Conservation (phyloP, 2,329 filamentous ascomycete species). For the Colletotrichum sp. region DNA sequence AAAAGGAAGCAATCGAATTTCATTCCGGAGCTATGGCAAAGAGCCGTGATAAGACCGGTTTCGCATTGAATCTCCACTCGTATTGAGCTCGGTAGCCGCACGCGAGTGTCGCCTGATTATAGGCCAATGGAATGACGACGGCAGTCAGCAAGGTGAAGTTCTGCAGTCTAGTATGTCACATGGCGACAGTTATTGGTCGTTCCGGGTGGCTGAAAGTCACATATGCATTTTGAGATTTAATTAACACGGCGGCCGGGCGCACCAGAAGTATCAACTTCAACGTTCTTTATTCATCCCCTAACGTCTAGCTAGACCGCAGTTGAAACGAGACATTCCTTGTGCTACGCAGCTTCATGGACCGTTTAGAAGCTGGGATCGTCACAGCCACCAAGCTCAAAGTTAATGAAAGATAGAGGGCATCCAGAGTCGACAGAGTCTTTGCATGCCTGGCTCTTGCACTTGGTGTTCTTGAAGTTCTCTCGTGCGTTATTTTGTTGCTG, state of each 20-base stretch:
- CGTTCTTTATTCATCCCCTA: neutral
- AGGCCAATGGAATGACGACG: neutral
- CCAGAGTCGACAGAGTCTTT: neutral
- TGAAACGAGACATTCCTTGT: neutral
- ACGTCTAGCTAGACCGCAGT: neutral
- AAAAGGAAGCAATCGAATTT: neutral
- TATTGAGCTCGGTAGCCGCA: neutral
- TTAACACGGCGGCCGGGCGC: neutral
- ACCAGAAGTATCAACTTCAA: neutral
- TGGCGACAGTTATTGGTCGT: neutral
- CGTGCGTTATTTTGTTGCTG: neutral
- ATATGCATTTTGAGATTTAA: neutral
- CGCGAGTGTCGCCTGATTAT: neutral
- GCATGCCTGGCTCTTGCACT: constrained; percentile 7
- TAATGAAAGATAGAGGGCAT: neutral
- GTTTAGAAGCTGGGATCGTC: neutral
- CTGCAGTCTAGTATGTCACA: neutral
- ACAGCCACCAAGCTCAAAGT: constrained; percentile 1
- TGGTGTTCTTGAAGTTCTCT: neutral
- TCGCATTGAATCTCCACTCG: neutral
- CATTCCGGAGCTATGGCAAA: neutral
- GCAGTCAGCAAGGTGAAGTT: neutral
- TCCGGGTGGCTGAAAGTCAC: neutral
- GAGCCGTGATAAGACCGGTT: neutral
- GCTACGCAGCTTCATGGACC: neutral